Evolutionary conservation across 257 asterid genomes (phyloP), one percentile per base, ranked within the genome.

Genomic region (Solanum tarapatanum): DNA sequence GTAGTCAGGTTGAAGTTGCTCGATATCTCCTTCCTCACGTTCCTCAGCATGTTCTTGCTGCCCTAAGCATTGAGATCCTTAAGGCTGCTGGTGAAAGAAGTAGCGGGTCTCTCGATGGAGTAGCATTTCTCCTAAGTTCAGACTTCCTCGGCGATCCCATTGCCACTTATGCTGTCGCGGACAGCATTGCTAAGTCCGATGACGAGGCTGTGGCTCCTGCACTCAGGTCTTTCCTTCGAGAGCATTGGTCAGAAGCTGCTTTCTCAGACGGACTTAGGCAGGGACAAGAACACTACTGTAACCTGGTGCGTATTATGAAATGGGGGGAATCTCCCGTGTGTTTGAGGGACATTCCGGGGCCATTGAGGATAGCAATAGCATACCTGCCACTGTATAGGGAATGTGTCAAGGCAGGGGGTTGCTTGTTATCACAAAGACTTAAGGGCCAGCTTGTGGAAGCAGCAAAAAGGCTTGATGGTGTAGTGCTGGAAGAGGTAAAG

Each of bases 31-130:
- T 97, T 68, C 99, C 99, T 3, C 95, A 94, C 8, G 99, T 97
- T n/a, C 99, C 99, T 36, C 98, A 91, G 73, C 98, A 94, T 66
- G 94, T 97, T 45, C 99, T 97, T 11, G 93, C 99, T 64, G 99
- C 99, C 75, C 94, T 96, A 64, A 96, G 99, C 90, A 88, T 96
- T 2, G 99, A 97, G 90, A 97, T 97, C 37, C 97, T 97, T 87
- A 97, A 97, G 92, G 99, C 99, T 48, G 99, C 99, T 19, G 98
- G 98, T 0, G 99, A 96, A 88, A 89, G 99, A 68, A 95, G 99
- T 26, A 96, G 98, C 26, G 98, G 99, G 37, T 96, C 99, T 21
- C 98, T 97, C 1, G 95, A 93, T 0, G 99, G 99, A 73, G 99
- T 97, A 8, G 97, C 95, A 7, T 96, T 96, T 90, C 98, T 97